Evolutionary conservation across 495 filamentous ascomycete species (phyloP).

Genomic region (Lepraria neglecta): DNA sequence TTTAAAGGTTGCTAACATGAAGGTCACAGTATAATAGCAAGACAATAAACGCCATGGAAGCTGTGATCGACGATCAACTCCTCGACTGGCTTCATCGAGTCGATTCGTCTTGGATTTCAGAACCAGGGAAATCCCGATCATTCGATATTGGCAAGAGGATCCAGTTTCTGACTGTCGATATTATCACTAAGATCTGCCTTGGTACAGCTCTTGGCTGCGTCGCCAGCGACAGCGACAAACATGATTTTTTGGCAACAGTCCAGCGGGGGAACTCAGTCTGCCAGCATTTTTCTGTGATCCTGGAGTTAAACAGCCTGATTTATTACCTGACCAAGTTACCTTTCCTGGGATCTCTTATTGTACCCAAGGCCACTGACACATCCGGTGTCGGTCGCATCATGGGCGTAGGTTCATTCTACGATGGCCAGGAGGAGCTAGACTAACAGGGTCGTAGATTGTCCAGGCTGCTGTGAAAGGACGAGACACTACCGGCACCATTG

Average conservation of each 20-base stretch:
- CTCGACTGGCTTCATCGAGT: slow-evolving; percentile 30
- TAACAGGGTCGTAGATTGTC: neutral
- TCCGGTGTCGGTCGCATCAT: slow-evolving; percentile 14
- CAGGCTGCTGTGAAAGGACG: neutral
- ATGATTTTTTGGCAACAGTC: slow-evolving; percentile 40
- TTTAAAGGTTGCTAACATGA: slow-evolving; percentile 1
- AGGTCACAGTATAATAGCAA: slow-evolving; percentile 37
- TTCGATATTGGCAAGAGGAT: slow-evolving; percentile 40
- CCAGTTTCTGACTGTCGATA: slow-evolving; percentile 43
- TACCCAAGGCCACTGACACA: neutral
- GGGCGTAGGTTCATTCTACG: slow-evolving; percentile 5
- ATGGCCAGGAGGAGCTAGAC: neutral
- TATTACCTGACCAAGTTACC: neutral
- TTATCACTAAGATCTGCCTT: slow-evolving; percentile 41
- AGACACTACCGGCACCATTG: neutral
- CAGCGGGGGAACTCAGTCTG: neutral
- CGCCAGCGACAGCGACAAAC: slow-evolving; percentile 42
- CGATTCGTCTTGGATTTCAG: slow-evolving; percentile 34
- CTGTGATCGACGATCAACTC: slow-evolving; percentile 32
- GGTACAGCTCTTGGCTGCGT: slow-evolving; percentile 40
- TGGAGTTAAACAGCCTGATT: slow-evolving; percentile 3
- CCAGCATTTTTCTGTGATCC: slow-evolving; percentile 15
- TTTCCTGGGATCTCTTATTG: neutral
- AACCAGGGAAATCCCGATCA: slow-evolving; percentile 18
- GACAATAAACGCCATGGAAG: slow-evolving; percentile 37